Conservation (phyloP, 768 basidiomycete species). For the Fomitopsis pulvina region DNA sequence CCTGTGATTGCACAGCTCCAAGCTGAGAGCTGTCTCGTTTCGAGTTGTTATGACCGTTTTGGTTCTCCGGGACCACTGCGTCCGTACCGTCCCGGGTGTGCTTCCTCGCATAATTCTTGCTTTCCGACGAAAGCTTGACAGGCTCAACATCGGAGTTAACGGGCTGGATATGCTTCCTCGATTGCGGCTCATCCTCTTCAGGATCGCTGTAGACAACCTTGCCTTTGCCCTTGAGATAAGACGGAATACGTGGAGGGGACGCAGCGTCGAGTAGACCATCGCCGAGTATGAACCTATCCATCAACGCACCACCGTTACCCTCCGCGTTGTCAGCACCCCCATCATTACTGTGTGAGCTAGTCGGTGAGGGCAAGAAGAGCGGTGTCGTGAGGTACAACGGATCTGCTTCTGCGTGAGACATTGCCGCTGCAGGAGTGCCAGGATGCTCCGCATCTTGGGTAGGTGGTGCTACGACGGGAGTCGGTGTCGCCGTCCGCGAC, state of each 20-base stretch:
- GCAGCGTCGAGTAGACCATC: not conserved
- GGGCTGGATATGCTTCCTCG: not conserved
- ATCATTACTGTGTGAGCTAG: conserved; percentile 6
- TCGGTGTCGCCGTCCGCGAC: not conserved
- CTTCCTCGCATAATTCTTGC: not conserved
- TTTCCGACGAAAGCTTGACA: not conserved
- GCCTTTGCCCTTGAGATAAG: conserved; percentile 8
- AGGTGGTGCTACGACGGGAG: not conserved
- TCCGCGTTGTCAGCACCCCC: not conserved
- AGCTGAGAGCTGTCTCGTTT: too few species aligned
- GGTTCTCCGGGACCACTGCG: not conserved
- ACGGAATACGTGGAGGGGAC: not conserved
- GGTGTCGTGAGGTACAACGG: conserved; percentile 2
- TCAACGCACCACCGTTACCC: not conserved
- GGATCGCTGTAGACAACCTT: not conserved
- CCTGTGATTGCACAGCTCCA: not conserved
- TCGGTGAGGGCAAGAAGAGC: conserved; percentile 17
- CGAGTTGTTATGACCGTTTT: not conserved
- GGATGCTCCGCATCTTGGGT: not conserved
- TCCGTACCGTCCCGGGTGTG: not conserved
- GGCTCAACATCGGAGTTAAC: not conserved
- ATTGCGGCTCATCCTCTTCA: conserved; percentile 1
- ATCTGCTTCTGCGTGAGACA: not conserved
- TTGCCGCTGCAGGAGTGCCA: not conserved
- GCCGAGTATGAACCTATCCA: not conserved